A percentile compares a stretch with the other conserved stretches of the same genome.
Conservation (phyloP, 208 protist genomes). For the Tritrichomonas musculus region DNA sequence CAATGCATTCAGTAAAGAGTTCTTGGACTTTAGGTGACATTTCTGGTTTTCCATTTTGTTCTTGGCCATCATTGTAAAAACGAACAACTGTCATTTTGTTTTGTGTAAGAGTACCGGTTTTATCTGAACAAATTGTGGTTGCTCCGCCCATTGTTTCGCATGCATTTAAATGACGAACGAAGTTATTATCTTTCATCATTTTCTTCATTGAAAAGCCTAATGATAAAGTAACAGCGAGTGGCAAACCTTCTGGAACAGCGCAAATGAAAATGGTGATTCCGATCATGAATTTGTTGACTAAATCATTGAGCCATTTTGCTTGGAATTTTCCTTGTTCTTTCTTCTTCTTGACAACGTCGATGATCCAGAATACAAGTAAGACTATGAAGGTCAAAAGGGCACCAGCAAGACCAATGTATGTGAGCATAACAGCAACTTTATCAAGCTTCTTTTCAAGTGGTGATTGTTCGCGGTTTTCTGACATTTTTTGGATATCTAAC, state of each 20-base stretch:
- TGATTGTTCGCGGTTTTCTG: not conserved
- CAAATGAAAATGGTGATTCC: conserved; percentile 74
- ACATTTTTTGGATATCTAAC: not conserved
- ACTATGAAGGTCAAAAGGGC: conserved; percentile 37
- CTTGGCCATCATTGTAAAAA: conserved; percentile 24
- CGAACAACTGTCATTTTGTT: conserved; percentile 39
- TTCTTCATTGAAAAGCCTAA: conserved; percentile 65
- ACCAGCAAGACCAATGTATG: not conserved
- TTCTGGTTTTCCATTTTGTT: not conserved
- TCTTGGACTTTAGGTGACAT: not conserved
- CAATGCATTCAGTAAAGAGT: not conserved
- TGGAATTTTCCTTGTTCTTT: no score
- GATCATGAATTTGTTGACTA: conserved; percentile 49
- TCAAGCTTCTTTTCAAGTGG: conserved; percentile 25
- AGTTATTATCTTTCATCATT: no score
- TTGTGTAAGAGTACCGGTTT: no score
- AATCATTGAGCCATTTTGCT: not conserved
- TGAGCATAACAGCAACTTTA: no score
- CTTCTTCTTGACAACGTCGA: not conserved
- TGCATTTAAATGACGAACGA: no score
- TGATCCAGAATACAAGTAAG: not conserved
- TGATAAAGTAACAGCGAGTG: conserved; percentile 88
- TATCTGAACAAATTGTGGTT: conserved; percentile 83
- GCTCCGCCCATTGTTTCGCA: conserved; percentile 77
- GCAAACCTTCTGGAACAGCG: conserved; percentile 90